Evolutionary conservation across 768 basidiomycete species (phyloP).

Genomic region (Leccinum arenicola): DNA sequence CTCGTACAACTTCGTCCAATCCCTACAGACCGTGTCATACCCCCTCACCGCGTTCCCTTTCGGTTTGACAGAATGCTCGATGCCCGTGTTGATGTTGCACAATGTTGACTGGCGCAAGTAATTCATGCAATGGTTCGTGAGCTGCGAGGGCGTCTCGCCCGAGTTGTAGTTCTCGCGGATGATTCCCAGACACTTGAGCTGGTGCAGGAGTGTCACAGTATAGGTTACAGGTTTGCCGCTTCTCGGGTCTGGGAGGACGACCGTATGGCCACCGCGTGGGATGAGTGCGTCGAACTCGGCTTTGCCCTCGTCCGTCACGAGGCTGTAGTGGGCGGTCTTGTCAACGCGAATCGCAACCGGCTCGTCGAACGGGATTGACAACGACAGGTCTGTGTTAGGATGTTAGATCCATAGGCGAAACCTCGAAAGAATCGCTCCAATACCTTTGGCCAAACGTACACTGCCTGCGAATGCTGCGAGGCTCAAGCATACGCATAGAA

Average conservation of each 20-base stretch:
- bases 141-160: constrained; percentile 3
- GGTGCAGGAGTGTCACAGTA: constrained; percentile 13
- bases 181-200: constrained; percentile 14
- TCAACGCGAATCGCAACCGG: constrained; percentile 12
- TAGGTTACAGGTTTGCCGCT: constrained; percentile 12
- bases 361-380: constrained; percentile 10
- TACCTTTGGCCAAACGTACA: constrained; percentile 8
- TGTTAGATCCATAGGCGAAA: not conserved
- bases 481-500: not conserved
- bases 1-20: constrained; percentile 14
- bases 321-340: constrained; percentile 12
- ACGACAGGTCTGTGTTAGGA: constrained; percentile 7
- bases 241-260: constrained; percentile 8
- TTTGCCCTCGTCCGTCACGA: constrained; percentile 11
- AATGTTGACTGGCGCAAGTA: constrained; percentile 12
- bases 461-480: constrained; percentile 2
- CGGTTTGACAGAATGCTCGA: constrained; percentile 12
- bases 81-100: constrained; percentile 12
- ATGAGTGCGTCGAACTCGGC: constrained; percentile 15
- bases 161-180: constrained; percentile 6
- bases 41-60: constrained; percentile 8
- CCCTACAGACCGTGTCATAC: constrained; percentile 11
- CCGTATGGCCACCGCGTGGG: constrained; percentile 6
- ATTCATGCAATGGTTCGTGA: constrained; percentile 11
- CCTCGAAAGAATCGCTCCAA: not conserved